A percentile compares a stretch with the other conserved stretches of the same genome.
Evolutionary conservation across 2,329 filamentous ascomycete species (phyloP).

Genomic region (Exophiala spinifera): DNA sequence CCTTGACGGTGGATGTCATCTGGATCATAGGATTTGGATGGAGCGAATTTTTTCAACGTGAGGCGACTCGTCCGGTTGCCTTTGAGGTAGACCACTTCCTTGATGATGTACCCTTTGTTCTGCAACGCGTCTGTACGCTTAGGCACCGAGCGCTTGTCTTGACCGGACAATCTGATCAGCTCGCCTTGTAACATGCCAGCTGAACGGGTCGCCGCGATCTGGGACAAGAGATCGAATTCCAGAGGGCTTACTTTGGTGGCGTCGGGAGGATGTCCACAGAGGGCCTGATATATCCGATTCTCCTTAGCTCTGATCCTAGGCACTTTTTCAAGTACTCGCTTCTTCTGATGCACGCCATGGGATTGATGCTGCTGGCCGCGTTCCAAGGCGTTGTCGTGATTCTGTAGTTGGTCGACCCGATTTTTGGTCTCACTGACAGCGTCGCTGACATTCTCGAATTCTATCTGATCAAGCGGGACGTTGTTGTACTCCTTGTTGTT

Average conservation of each 20-base stretch:
- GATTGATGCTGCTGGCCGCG: background rate
- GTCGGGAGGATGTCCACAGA: slow-evolving; percentile 60
- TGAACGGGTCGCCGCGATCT: slow-evolving; percentile 55
- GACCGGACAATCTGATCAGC: slow-evolving; percentile 53
- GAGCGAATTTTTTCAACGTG: slow-evolving; percentile 50
- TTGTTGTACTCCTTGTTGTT: slow-evolving; percentile 40
- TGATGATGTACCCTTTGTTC: slow-evolving; percentile 60
- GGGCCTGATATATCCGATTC: slow-evolving; percentile 57
- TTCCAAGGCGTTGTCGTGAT: background rate
- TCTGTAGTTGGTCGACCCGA: background rate
- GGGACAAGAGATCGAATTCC: slow-evolving; percentile 57
- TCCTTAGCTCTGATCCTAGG: slow-evolving; percentile 50
- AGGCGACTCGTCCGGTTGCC: slow-evolving; percentile 56
- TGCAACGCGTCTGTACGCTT: slow-evolving; percentile 57
- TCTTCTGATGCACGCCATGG: background rate
- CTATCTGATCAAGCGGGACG: slow-evolving; percentile 41
- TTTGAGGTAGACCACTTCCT: slow-evolving; percentile 49
- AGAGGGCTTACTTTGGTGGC: slow-evolving; percentile 50
- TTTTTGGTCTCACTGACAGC: slow-evolving; percentile 4
- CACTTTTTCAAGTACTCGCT: background rate
- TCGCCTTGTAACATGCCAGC: slow-evolving; percentile 58
- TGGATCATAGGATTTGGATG: background rate
- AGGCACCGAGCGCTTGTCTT: slow-evolving; percentile 64
- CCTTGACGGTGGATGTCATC: slow-evolving; percentile 8
- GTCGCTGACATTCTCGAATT: slow-evolving; percentile 28